Percentiles rank a stretch among this genome's conserved stretches.
Evolutionary conservation across 2,329 filamentous ascomycete species (phyloP).

Genomic region (Fusarium sp.): DNA sequence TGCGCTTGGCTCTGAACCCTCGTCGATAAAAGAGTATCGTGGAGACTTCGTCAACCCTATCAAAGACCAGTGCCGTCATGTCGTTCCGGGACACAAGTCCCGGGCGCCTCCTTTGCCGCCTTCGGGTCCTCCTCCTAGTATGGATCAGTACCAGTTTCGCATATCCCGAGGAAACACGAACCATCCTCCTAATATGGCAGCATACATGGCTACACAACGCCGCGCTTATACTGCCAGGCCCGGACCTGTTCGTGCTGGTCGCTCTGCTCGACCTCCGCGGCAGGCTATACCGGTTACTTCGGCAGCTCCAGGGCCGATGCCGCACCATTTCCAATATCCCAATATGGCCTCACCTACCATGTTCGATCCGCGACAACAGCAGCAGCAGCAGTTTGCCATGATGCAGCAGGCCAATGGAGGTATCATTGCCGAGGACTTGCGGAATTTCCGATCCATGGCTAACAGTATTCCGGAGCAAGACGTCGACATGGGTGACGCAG

Average conservation of each 20-base stretch:
- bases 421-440: constrained; percentile 56
- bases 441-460: constrained; percentile 53
- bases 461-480: constrained; percentile 51
- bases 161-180: constrained; percentile 54
- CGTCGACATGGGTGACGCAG: constrained; percentile 54
- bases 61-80: constrained; percentile 53
- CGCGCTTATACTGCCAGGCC: constrained; percentile 50
- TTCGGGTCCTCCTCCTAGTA: constrained; percentile 45
- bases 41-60: constrained; percentile 55
- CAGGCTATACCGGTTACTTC: constrained; percentile 39
- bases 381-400: constrained; percentile 51
- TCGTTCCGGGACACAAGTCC: constrained; percentile 54
- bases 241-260: constrained; percentile 49
- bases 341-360: constrained; percentile 43
- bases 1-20: constrained; percentile 54
- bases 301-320: constrained; percentile 33
- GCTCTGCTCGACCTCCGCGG: constrained; percentile 50
- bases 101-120: constrained; percentile 42
- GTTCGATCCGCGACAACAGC: constrained; percentile 50
- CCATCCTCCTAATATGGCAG: constrained; percentile 53
- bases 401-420: constrained; percentile 49
- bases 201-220: constrained; percentile 55
- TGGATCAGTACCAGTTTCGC: constrained; percentile 55
- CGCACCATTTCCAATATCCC: constrained; percentile 45
- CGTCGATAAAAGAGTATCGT: constrained; percentile 48